Evolutionary conservation across 176 grass and related monocot genomes (phyloP).

Genomic region (Dendrocalamus sinicus): DNA sequence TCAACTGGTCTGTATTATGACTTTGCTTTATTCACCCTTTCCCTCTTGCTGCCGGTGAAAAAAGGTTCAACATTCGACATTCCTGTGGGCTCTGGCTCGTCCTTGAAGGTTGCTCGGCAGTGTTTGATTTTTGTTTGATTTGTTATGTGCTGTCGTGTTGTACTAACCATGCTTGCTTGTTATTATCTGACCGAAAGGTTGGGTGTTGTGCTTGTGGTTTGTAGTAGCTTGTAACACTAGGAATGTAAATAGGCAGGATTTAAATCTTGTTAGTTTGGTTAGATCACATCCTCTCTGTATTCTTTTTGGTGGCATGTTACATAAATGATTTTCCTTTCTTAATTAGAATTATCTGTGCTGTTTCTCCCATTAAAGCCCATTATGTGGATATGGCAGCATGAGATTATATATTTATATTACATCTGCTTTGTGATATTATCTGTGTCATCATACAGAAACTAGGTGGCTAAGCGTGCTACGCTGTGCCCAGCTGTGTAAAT

Average conservation of each 20-base stretch:
- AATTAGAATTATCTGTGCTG: not conserved
- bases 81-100: not conserved
- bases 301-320: not conserved
- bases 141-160: not conserved
- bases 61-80: slow-evolving; percentile 14
- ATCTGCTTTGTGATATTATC: not conserved
- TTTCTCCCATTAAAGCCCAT: not conserved
- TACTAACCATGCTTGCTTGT: not conserved
- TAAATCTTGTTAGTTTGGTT: slow-evolving; percentile 21
- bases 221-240: not conserved
- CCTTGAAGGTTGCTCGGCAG: slow-evolving; percentile 11
- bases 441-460: not conserved
- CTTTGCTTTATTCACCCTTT: not conserved
- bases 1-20: slow-evolving; percentile 32
- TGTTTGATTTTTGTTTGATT: slow-evolving; percentile 15
- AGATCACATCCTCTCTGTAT: not conserved
- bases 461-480: too few species aligned
- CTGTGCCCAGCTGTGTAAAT: too few species aligned
- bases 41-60: slow-evolving; percentile 15
- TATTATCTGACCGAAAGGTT: slow-evolving; percentile 16
- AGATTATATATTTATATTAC: not conserved
- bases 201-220: not conserved
- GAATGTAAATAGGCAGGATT: not conserved
- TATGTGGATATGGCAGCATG: not conserved
- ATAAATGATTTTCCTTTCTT: not conserved